Evolutionary conservation across 768 basidiomycete species (phyloP).

Genomic region (Termitomyces sp.): DNA sequence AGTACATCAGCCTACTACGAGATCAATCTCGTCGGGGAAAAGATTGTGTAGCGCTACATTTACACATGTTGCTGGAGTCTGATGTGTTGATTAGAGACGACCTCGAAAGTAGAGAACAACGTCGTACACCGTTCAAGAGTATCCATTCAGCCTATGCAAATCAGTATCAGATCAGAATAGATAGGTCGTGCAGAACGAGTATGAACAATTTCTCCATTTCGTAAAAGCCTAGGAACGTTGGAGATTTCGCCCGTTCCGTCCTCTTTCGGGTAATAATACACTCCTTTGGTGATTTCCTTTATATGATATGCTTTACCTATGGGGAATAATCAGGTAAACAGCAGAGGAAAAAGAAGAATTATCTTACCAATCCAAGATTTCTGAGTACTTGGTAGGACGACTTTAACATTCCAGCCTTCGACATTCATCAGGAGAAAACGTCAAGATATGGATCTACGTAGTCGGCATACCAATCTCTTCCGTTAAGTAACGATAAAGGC

Average conservation of each 20-base stretch:
- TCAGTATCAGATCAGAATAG: neutral
- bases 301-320: constrained; percentile 80
- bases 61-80: constrained; percentile 90
- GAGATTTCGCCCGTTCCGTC: constrained; percentile 72
- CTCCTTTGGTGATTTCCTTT: constrained; percentile 62
- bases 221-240: constrained; percentile 54
- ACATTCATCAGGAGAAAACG: neutral
- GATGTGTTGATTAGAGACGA: neutral
- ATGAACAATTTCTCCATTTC: constrained; percentile 64
- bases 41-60: constrained; percentile 90
- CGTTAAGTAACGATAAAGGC: constrained; percentile 59
- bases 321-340: neutral
- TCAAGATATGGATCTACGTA: neutral
- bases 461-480: constrained; percentile 45
- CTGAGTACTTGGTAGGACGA: constrained; percentile 75
- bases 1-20: constrained; percentile 56
- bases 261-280: constrained; percentile 72
- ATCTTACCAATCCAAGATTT: constrained; percentile 82
- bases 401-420: constrained; percentile 74
- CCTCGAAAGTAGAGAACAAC: neutral
- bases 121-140: constrained; percentile 73
- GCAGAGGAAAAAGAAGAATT: neutral
- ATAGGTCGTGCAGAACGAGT: neutral
- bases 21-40: constrained; percentile 79
- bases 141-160: constrained; percentile 73